Conservation (phyloP, 2,329 filamentous ascomycete genomes). For the Rachicladosporium sp. region DNA sequence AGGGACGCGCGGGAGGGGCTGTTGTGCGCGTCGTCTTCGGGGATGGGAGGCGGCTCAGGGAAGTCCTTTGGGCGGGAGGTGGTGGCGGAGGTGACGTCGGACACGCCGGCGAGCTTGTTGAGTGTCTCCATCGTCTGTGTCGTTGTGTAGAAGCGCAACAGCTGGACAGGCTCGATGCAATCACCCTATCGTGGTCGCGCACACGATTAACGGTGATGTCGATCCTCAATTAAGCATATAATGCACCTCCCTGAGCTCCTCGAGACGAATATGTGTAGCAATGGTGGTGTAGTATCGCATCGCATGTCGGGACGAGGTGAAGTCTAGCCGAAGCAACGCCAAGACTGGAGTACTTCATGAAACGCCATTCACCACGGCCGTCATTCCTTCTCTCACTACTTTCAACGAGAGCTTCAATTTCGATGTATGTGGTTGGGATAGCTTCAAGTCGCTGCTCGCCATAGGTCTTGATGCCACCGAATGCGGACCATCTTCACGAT, state of each 20-base stretch:
- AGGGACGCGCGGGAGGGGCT: constrained; percentile 20
- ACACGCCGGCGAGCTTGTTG: constrained; percentile 22
- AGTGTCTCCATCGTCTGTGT: constrained; percentile 21
- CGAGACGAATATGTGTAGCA: neutral
- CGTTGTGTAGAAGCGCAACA: neutral
- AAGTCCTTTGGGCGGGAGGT: constrained; percentile 11
- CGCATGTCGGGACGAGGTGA: too few relatives aligned
- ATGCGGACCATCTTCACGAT: too few relatives aligned
- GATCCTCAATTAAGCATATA: neutral
- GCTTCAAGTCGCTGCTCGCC: too few relatives aligned
- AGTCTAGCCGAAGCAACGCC: too few relatives aligned
- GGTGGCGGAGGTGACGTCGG: constrained; percentile 15
- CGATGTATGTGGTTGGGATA: too few relatives aligned
- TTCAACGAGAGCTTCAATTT: too few relatives aligned
- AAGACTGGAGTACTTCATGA: too few relatives aligned
- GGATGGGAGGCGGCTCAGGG: constrained; percentile 15
- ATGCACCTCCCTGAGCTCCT: neutral
- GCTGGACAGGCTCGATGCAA: neutral
- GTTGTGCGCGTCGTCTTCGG: constrained; percentile 9
- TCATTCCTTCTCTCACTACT: too few relatives aligned
- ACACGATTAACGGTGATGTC: neutral
- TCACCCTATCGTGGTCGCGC: neutral
- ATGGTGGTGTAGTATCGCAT: too few relatives aligned
- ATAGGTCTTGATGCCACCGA: too few relatives aligned
- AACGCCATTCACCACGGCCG: too few relatives aligned